Evolutionary conservation across 192 early-diverging fungal species (phyloP).

Genomic region (Pilobolus umbonatus): DNA sequence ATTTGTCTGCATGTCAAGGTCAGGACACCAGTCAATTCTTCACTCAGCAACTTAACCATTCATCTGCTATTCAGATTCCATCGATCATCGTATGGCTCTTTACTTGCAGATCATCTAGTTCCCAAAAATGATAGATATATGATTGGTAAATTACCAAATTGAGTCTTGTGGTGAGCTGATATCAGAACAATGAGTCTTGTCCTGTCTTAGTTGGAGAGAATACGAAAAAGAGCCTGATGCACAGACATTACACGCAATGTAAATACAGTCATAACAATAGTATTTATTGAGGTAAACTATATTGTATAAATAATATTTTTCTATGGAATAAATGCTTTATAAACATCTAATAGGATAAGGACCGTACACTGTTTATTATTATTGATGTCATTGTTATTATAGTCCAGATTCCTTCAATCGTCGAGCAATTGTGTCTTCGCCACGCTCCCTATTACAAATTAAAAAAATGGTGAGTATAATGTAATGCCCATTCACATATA

Average conservation of each 20-base stretch:
- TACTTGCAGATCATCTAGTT: too few relatives aligned
- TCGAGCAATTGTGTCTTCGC: constrained; percentile 69
- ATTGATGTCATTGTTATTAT: constrained; percentile 2
- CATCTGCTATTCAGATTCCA: too few relatives aligned
- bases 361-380: background rate
- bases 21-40: too few relatives aligned
- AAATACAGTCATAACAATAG: background rate
- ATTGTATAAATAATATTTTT: background rate
- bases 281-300: background rate
- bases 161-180: too few relatives aligned
- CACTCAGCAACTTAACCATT: too few relatives aligned
- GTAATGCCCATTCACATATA: background rate
- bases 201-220: too few relatives aligned
- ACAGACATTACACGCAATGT: background rate
- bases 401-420: constrained; percentile 70
- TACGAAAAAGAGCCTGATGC: background rate
- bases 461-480: background rate
- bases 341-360: too few relatives aligned
- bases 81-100: too few relatives aligned
- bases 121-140: too few relatives aligned
- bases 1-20: too few relatives aligned
- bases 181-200: too few relatives aligned
- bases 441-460: constrained; percentile 47
- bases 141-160: too few relatives aligned
- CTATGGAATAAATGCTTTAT: background rate